Evolutionary conservation across 140 eudicot genomes (phyloP).

Genomic region (Stevia rebaudiana): DNA sequence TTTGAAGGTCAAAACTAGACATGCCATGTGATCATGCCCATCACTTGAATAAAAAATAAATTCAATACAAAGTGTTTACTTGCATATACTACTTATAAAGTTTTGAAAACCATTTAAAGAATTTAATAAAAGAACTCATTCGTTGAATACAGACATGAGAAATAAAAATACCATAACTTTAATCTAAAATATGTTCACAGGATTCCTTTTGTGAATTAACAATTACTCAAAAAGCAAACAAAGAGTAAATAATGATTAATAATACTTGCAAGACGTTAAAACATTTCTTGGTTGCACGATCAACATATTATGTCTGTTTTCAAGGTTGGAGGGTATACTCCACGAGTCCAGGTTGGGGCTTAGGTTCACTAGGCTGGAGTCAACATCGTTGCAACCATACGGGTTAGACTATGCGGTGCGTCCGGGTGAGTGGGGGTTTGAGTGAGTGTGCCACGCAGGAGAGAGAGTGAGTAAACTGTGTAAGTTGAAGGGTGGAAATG

Average conservation of each 20-base stretch:
- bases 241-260: slow-evolving; percentile 17
- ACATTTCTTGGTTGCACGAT: slow-evolving; percentile 23
- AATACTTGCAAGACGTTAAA: slow-evolving; percentile 23
- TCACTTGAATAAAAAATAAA: slow-evolving; percentile 26
- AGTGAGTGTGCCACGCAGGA: no score
- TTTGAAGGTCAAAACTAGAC: slow-evolving; percentile 33
- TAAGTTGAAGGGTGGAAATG: no score
- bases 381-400: no score
- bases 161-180: slow-evolving; percentile 3
- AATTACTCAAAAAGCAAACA: slow-evolving; percentile 15
- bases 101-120: slow-evolving; percentile 8
- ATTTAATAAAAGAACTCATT: slow-evolving; percentile 18
- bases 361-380: no score
- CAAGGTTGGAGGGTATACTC: no score
- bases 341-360: no score
- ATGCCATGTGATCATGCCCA: slow-evolving; percentile 41
- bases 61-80: slow-evolving; percentile 20
- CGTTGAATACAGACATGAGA: slow-evolving; percentile 29
- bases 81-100: slow-evolving; percentile 17
- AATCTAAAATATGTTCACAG: slow-evolving; percentile 7
- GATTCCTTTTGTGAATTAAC: slow-evolving; percentile 16
- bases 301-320: slow-evolving; percentile 16
- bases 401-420: no score
- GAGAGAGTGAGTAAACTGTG: no score
- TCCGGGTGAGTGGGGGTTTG: no score